Evolutionary conservation across 179 eudicot genomes (phyloP).

Genomic region (Silene coronaria): DNA sequence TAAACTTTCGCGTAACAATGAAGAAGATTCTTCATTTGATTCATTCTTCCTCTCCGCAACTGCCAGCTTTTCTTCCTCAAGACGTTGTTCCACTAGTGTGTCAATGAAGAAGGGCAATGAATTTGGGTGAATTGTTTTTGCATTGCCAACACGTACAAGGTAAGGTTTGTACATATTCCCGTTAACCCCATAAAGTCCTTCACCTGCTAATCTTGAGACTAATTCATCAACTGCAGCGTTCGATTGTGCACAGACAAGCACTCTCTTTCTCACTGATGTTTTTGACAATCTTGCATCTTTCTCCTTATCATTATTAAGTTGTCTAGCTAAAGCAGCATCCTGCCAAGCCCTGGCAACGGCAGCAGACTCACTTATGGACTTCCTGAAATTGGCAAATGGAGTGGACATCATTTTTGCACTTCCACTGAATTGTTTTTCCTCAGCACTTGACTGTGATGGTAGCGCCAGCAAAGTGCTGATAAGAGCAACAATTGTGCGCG

Average conservation of each 20-base stretch:
- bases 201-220: slow-evolving; percentile 78
- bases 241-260: slow-evolving; percentile 98
- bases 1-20: slow-evolving; percentile 59
- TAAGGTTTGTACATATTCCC: slow-evolving; percentile 84
- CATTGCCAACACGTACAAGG: slow-evolving; percentile 98
- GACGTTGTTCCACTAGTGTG: slow-evolving; percentile 80
- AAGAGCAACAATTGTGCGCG: slow-evolving; percentile 87
- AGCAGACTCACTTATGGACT: slow-evolving; percentile 58
- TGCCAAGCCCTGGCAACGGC: slow-evolving; percentile 98
- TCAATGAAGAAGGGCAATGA: slow-evolving; percentile 87
- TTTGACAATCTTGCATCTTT: slow-evolving; percentile 37
- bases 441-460: slow-evolving; percentile 30
- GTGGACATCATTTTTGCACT: slow-evolving; percentile 27
- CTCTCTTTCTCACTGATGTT: slow-evolving; percentile 49
- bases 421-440: slow-evolving; percentile 34
- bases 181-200: slow-evolving; percentile 80
- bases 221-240: slow-evolving; percentile 99
- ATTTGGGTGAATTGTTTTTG: slow-evolving; percentile 87
- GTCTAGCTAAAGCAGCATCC: slow-evolving; percentile 94
- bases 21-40: slow-evolving; percentile 39
- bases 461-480: slow-evolving; percentile 72
- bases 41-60: slow-evolving; percentile 39
- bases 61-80: slow-evolving; percentile 51
- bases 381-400: slow-evolving; percentile 34
- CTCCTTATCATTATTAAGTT: slow-evolving; percentile 48